These are phyloP conservation scores for Hordeum pubiflorum DNA, from an alignment of 202 grass and related monocot species.

Conservation along the genomic window DNA sequence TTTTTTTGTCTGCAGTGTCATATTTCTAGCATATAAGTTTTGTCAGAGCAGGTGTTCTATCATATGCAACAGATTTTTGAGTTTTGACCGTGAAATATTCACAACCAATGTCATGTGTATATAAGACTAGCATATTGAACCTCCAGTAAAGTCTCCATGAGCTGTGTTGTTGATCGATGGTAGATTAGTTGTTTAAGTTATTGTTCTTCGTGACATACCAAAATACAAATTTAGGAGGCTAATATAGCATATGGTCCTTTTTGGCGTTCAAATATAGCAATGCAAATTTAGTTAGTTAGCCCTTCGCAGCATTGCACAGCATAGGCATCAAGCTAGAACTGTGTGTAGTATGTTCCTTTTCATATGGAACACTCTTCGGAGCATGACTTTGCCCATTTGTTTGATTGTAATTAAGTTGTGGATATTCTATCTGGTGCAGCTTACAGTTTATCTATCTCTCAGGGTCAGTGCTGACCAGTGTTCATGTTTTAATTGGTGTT, in stretches of 20 bases:
- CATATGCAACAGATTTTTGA: not conserved
- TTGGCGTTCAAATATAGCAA: not conserved
- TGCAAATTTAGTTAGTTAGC: constrained; percentile 2
- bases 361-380: not conserved
- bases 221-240: not conserved
- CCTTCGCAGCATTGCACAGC: not conserved
- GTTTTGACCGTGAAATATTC: not conserved
- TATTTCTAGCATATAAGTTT: too few relatives aligned
- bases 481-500: constrained; percentile 3
- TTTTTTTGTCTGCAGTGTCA: too few relatives aligned
- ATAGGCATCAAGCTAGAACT: constrained; percentile 1
- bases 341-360: constrained; percentile 5
- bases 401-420: not conserved
- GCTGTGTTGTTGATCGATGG: not conserved
- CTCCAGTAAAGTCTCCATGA: constrained; percentile 14
- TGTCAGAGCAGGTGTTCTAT: too few relatives aligned
- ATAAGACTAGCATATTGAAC: not conserved
- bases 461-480: not conserved
- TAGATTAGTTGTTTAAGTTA: not conserved
- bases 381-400: not conserved
- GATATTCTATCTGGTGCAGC: not conserved
- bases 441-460: constrained; percentile 4
- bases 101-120: not conserved
- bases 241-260: not conserved
- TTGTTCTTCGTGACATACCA: not conserved